Evolutionary conservation across 2,329 filamentous ascomycete genomes (phyloP).

Genomic region (Boeremia exigua): DNA sequence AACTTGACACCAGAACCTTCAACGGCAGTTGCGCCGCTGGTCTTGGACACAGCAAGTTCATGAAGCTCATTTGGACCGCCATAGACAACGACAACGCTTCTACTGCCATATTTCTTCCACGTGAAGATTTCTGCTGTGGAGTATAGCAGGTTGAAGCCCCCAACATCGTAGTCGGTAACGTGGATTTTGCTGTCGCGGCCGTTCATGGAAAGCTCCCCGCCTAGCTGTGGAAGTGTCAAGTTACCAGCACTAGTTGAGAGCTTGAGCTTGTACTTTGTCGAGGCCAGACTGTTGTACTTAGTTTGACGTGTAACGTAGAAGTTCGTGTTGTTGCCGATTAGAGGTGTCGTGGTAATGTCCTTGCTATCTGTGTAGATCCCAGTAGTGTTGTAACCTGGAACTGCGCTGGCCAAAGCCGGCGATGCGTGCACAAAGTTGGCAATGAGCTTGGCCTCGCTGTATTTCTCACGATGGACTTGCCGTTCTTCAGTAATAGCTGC

Average conservation of each 20-base stretch:
- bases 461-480: conserved; percentile 72
- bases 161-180: conserved; percentile 69
- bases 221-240: conserved; percentile 63
- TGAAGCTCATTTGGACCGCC: conserved; percentile 65
- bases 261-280: conserved; percentile 66
- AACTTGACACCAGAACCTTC: conserved; percentile 49
- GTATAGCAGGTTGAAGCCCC: conserved; percentile 64
- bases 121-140: conserved; percentile 72
- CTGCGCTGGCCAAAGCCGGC: conserved; percentile 66
- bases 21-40: conserved; percentile 35
- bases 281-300: conserved; percentile 62
- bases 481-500: conserved; percentile 72
- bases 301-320: conserved; percentile 71
- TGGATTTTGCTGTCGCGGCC: conserved; percentile 70
- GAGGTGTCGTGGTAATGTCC: conserved; percentile 64
- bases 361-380: conserved; percentile 36
- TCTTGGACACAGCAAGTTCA: conserved; percentile 60
- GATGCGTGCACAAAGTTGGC: conserved; percentile 75
- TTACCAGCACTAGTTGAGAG: conserved; percentile 61
- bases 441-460: conserved; percentile 75
- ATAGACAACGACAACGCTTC: conserved; percentile 67
- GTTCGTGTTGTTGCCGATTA: conserved; percentile 60
- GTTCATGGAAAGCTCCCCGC: conserved; percentile 60
- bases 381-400: conserved; percentile 28
- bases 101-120: conserved; percentile 64